Percentiles rank a stretch among this genome's conserved stretches.
These are phyloP conservation scores for Ephemerocybe angulata DNA, from an alignment of 768 basidiomycete species.

Conservation along the genomic window DNA sequence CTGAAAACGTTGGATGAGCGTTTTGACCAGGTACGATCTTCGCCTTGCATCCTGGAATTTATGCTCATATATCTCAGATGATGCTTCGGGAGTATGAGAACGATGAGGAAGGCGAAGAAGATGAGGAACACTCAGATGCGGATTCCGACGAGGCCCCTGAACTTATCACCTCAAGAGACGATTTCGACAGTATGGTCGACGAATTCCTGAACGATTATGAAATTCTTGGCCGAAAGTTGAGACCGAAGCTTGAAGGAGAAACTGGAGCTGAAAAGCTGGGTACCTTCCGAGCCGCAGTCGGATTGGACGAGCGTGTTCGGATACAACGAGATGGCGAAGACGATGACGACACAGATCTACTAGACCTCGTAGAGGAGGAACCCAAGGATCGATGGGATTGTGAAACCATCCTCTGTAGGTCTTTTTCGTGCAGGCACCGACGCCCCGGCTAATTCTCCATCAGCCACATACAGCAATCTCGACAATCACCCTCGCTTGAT, in stretches of 20 bases:
- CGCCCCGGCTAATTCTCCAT: constrained; percentile 8
- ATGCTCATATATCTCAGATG: constrained; percentile 52
- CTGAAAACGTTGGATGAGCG: constrained; percentile 86
- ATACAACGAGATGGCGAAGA: constrained; percentile 41
- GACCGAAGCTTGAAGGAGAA: constrained; percentile 67
- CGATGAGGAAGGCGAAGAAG: constrained; percentile 46
- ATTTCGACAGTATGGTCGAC: constrained; percentile 88
- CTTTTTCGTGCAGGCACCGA: neutral
- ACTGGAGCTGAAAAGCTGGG: constrained; percentile 77
- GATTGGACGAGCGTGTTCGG: constrained; percentile 59
- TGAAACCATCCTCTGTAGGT: constrained; percentile 90
- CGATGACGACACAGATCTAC: constrained; percentile 41
- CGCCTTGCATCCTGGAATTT: neutral
- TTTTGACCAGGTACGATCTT: constrained; percentile 76
- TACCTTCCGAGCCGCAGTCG: constrained; percentile 72
- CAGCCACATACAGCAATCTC: constrained; percentile 94
- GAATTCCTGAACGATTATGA: constrained; percentile 93
- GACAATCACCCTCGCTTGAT: constrained; percentile 96
- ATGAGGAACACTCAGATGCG: constrained; percentile 25
- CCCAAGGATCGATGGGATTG: constrained; percentile 90
- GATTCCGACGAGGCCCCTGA: constrained; percentile 65
- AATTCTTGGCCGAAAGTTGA: constrained; percentile 83
- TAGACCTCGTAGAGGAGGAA: constrained; percentile 46
- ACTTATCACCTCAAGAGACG: constrained; percentile 76
- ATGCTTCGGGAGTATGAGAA: constrained; percentile 80